Evolutionary conservation across 2,329 filamentous ascomycete species (phyloP), one percentile per base, ranked within the genome.

Genomic region (Paecilomyces sp.): DNA sequence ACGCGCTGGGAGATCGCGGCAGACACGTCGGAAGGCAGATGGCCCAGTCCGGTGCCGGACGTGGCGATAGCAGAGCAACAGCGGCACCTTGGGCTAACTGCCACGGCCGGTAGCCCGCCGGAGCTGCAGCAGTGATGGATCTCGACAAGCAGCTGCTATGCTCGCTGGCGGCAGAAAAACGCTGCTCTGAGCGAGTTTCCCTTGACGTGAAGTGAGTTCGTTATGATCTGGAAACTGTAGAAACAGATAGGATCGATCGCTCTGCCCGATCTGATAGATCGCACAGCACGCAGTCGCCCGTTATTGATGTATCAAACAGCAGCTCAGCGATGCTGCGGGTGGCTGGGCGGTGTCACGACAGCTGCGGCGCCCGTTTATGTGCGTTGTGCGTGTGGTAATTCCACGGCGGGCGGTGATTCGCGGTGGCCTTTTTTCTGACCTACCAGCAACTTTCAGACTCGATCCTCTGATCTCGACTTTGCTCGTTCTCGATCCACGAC

Each of bases 391-490:
- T 31, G 60, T 54, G 60, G 55, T 70, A 72, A 57, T 71, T 67
- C 69, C 70, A 72, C 70, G 65, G n/a, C 67, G 28, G 12, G 63
- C 64, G 63, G 65, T 66, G 66, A 71, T 65, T 66, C 62, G 64
- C 63, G 60, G 28, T 18, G 11, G 24, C 64, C 60, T 63, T 66
- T 64, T 70, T 69, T 68, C 24, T 47, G 36, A 63, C 62, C 63
- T 65, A 61, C 58, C 65, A 65, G 64, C 64, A 68, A 68, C 64
- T 63, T 64, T 63, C 63, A 67, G 62, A 61, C 67, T 71, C 67
- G 64, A 65, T 66, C 66, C 68, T 67, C 64, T 68, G 65, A 68
- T 66, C 67, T 70, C 64, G 67, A 70, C 67, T 63, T 68, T 66
- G 66, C 66, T 70, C 65, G 65, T 68, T 66, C 66, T 66, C 65